Evolutionary conservation across 441 rosid genomes (phyloP), one percentile per base, ranked within the genome.

Genomic region (Adansonia rubrostipa): DNA sequence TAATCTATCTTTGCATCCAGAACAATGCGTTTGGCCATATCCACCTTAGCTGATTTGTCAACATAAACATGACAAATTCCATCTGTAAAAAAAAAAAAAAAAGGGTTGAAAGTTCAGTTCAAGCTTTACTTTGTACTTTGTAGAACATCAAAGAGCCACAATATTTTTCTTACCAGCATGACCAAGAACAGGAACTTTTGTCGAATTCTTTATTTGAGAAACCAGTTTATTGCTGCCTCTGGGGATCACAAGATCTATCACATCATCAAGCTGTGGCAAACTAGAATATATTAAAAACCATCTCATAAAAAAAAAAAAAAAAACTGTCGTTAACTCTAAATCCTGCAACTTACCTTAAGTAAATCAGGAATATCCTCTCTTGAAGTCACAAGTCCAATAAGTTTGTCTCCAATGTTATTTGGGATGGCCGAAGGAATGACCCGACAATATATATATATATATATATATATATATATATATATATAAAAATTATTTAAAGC

Each of bases 181-280:
- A 77, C 97, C 97, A 66, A 92, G 86, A 80, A 92, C 97, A 68
- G 94, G 97, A 80, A 92, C 90, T 86, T 90, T 92, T 36, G 97
- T 92, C 36, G 93, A 87, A 76, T 81, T 84, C 80, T 90, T 92
- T 66, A 92, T 90, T 80, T 89, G 86, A 84, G 91, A 84, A 80
- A 92, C 94, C 75, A 92, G 91, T 71, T 82, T 86, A 69, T 88
- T 92, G 88, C 94, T 90, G 80, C 97, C 97, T 85, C 97, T 89
- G 64, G 97, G 93, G 73, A 92, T 90, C 76, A 92, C 93, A 73
- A 92, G 97, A 81, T 92, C 97, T 47, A 92, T 90, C 47, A 89
- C 94, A 85, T 92, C 94, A 81, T 92, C 97, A 78, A 90, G 94
- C 94, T 92, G 87, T 54, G 54, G 71, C 69, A 83, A 51, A 61